These are phyloP conservation scores for Candida rishiriensis DNA, from an alignment of 805 yeast species.

Conservation along the genomic window DNA sequence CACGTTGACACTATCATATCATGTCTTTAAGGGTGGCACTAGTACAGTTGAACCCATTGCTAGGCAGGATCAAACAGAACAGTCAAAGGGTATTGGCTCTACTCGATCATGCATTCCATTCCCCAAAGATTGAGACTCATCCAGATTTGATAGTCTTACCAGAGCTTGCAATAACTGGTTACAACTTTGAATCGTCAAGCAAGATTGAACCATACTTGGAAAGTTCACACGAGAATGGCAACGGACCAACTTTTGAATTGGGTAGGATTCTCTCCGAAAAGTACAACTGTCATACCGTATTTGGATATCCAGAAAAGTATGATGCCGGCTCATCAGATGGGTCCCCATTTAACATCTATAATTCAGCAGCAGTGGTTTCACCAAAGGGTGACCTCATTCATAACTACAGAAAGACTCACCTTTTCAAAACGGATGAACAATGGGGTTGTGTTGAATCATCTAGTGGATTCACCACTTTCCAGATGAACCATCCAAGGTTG, in stretches of 20 bases:
- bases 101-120: conserved; percentile 28
- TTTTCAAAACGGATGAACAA: conserved; percentile 71
- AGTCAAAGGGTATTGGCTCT: conserved; percentile 41
- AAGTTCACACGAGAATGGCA: conserved; percentile 15
- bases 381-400: conserved; percentile 54
- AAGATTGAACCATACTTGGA: conserved; percentile 61
- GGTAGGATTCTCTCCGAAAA: conserved; percentile 50
- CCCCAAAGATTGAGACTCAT: conserved; percentile 7
- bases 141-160: conserved; percentile 77
- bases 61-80: conserved; percentile 40
- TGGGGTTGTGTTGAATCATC: conserved; percentile 81
- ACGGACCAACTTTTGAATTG: conserved; percentile 43
- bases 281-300: conserved; percentile 59
- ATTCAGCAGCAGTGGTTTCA: conserved; percentile 64
- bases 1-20: no score
- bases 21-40: background rate
- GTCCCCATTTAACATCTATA: conserved; percentile 47
- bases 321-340: no score
- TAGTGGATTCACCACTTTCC: conserved; percentile 49
- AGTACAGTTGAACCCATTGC: background rate
- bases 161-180: conserved; percentile 82
- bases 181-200: conserved; percentile 49
- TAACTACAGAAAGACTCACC: conserved; percentile 71
- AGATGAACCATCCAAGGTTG: conserved; percentile 23
- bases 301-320: conserved; percentile 80